Percentiles rank a stretch among this genome's conserved stretches.
These are phyloP conservation scores for Phytomonas sp. DNA, from an alignment of 208 protist genomes.

Conservation along the genomic window DNA sequence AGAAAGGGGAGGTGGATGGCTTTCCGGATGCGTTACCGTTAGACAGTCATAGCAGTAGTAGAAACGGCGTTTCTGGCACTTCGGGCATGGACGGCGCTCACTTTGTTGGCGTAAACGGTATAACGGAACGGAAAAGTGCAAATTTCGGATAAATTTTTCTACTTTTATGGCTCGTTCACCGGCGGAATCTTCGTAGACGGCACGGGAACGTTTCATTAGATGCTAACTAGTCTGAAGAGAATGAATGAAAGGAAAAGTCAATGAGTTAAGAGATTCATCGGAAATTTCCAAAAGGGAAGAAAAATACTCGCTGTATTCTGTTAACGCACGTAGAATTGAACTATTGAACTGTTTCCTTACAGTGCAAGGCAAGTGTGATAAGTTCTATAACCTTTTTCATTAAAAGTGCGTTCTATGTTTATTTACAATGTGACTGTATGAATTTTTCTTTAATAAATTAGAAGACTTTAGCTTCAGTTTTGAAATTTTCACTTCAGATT, in stretches of 20 bases:
- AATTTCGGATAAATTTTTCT: conserved; percentile 52
- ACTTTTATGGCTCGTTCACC: conserved; percentile 45
- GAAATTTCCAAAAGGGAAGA: not conserved
- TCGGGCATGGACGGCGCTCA: conserved; percentile 60
- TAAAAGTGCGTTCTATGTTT: not conserved
- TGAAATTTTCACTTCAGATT: conserved; percentile 31
- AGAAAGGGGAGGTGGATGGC: conserved; percentile 57
- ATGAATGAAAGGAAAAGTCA: not conserved
- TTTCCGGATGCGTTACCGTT: conserved; percentile 72
- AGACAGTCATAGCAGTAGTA: conserved; percentile 90
- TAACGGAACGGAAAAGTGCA: conserved; percentile 71
- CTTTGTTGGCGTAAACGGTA: conserved; percentile 39
- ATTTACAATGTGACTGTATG: not conserved
- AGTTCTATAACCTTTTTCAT: not conserved
- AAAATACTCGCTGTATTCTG: not conserved
- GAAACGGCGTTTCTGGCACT: conserved; percentile 66
- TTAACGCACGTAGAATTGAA: not conserved
- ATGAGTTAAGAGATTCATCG: not conserved
- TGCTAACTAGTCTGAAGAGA: not conserved
- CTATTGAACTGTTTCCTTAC: not conserved
- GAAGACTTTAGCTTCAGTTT: not conserved
- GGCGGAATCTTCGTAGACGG: conserved; percentile 53
- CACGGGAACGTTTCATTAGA: conserved; percentile 56
- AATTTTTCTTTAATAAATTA: not conserved
- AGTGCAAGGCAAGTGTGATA: not conserved